Conservation (phyloP, 331 rosid genomes). For the Rosa hybrid region DNA sequence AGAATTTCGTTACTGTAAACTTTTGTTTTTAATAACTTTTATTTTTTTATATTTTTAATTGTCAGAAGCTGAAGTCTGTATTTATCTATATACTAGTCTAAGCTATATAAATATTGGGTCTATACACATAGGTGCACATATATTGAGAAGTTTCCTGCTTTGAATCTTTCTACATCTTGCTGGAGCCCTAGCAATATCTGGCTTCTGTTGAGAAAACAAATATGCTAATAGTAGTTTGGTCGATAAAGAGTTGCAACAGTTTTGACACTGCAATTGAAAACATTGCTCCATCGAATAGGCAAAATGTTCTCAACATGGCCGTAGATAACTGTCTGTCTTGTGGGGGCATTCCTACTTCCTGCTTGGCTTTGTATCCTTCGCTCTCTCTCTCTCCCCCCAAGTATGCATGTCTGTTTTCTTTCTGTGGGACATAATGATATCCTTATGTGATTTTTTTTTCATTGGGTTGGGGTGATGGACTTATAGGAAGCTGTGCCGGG, state of each 20-base stretch:
- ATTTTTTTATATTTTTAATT: background rate
- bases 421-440: background rate
- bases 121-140: background rate
- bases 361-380: background rate
- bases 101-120: background rate
- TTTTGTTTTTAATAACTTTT: background rate
- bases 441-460: background rate
- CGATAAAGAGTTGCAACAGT: background rate
- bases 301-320: background rate
- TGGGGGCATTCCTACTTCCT: background rate
- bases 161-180: background rate
- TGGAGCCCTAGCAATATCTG: background rate
- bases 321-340: background rate
- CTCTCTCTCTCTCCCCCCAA: background rate
- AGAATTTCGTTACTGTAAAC: background rate
- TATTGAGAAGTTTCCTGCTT: background rate
- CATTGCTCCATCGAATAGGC: background rate
- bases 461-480: background rate
- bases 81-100: background rate
- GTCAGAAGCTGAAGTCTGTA: background rate
- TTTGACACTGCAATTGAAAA: background rate
- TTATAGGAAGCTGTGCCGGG: background rate
- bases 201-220: background rate
- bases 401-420: background rate
- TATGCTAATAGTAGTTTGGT: too few species aligned